Evolutionary conservation across 2,329 filamentous ascomycete genomes (phyloP), one percentile per base, ranked within the genome.

Genomic region (Phyllosticta citribraziliensis): DNA sequence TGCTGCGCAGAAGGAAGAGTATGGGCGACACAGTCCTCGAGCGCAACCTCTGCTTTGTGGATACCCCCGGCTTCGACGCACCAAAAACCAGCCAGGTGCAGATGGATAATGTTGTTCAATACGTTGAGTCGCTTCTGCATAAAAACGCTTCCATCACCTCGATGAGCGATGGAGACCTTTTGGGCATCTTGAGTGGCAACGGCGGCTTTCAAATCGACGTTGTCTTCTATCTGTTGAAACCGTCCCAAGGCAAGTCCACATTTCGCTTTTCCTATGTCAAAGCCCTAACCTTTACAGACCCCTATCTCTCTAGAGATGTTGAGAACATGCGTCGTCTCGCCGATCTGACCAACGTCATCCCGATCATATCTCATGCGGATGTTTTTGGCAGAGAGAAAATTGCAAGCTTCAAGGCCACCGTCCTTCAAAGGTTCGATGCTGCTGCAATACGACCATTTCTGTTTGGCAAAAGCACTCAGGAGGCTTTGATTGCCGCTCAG

Each of bases 21-120:
- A 77, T 84, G 57, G 85, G 86, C 8, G 91, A 94, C 65, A 82
- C 85, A 22, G 83, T 97, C 50, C 77, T 97, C 54, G 93, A 97
- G 70, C 84, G 93, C 30, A 99, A 99, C 70, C 76, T 99, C 5
- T 96, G 91, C 73, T 97, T 99, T 70, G 86, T 97, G 62, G 93
- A 97, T 75, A 93, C 89, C 2, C 84, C 88, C 11, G 86, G 86
- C 12, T 85, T 84, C 72, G 76, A 79, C 51, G 35, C 55, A 27
- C 64, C 4, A 65, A 76, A 71, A 65, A 80, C 79, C 54, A 78
- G 76, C 63, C 63, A 22, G 63, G 61, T 51, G 54, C 60, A 68
- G 20, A 68, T 66, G 52, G 66, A 65, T 51, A 67, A 73, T 53
- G 72, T 69, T 57, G 84, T 85, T 56, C 81, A 84, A 62, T 95